Conservation (phyloP, 2,329 filamentous ascomycete genomes). For the Boeremia lycopersici region DNA sequence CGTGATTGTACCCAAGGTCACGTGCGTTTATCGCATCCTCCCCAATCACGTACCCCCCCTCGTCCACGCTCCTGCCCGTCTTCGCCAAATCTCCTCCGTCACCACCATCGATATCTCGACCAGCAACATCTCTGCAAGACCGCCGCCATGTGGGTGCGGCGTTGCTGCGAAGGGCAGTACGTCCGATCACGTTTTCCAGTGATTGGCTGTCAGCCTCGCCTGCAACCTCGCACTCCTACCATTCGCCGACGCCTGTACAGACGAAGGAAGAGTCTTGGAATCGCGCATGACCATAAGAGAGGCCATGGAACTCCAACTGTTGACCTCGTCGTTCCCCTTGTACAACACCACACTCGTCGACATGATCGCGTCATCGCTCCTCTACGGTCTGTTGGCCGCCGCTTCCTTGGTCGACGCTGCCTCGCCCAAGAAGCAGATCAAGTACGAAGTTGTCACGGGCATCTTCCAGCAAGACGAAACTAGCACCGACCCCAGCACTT, state of each 20-base stretch:
- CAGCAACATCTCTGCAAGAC: conserved; percentile 6
- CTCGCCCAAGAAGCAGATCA: conserved; percentile 51
- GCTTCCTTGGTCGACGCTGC: conserved; percentile 21
- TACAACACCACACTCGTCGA: neutral
- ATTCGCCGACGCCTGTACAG: conserved; percentile 1
- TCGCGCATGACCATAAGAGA: conserved; percentile 15
- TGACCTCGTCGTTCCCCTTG: neutral
- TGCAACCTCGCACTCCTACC: neutral
- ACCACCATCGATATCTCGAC: neutral
- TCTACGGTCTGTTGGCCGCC: conserved; percentile 26
- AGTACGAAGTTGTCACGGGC: conserved; percentile 65
- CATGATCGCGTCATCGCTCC: conserved; percentile 27
- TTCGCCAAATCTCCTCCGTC: neutral
- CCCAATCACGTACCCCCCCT: conserved; percentile 15
- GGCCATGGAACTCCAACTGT: neutral
- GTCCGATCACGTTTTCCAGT: conserved; percentile 32
- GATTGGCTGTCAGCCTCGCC: conserved; percentile 28
- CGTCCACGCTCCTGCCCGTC: neutral
- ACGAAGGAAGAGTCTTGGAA: neutral
- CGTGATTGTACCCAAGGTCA: too few species aligned
- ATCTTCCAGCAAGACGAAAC: conserved; percentile 70
- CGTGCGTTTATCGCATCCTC: neutral
- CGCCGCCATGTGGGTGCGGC: conserved; percentile 3
- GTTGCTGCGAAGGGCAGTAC: conserved; percentile 5
- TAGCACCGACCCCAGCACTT: conserved; percentile 60